These are phyloP conservation scores for Mayamaea pseudoterrestris DNA, from an alignment of 108 stramenopile species.

Conservation along the genomic window DNA sequence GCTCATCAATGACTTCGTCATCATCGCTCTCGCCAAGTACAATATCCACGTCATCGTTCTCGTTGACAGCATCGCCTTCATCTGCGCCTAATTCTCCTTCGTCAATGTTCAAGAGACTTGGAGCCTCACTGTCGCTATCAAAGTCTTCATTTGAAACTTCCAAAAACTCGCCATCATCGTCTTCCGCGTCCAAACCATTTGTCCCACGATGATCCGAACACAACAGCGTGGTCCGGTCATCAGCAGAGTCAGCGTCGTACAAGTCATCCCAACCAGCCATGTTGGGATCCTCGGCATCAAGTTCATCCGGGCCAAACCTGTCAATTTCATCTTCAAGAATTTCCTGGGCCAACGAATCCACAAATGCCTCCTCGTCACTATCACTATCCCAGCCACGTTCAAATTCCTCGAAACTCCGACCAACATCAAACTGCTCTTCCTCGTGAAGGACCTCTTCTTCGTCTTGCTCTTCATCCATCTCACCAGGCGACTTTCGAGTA, in stretches of 20 bases:
- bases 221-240: conserved; percentile 33
- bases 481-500: conserved; percentile 26
- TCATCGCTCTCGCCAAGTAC: conserved; percentile 2
- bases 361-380: conserved; percentile 82
- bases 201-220: conserved; percentile 34
- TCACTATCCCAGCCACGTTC: conserved; percentile 55
- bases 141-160: conserved; percentile 5
- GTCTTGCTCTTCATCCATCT: conserved; percentile 36
- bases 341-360: conserved; percentile 76
- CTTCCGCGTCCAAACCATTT: conserved; percentile 1
- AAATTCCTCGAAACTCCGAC: conserved; percentile 20
- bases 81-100: conserved; percentile 7
- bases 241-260: conserved; percentile 45
- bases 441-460: conserved; percentile 12
- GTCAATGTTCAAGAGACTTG: background rate
- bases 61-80: conserved; percentile 13
- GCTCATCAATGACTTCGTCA: conserved; percentile 11
- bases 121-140: background rate
- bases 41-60: conserved; percentile 29
- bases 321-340: conserved; percentile 66
- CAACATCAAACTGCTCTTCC: conserved; percentile 4
- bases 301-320: conserved; percentile 44
- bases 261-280: conserved; percentile 82
- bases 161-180: conserved; percentile 13
- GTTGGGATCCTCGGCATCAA: conserved; percentile 89